Conservation (phyloP, 306 rosid genomes). For the Dicorynia guianensis region DNA sequence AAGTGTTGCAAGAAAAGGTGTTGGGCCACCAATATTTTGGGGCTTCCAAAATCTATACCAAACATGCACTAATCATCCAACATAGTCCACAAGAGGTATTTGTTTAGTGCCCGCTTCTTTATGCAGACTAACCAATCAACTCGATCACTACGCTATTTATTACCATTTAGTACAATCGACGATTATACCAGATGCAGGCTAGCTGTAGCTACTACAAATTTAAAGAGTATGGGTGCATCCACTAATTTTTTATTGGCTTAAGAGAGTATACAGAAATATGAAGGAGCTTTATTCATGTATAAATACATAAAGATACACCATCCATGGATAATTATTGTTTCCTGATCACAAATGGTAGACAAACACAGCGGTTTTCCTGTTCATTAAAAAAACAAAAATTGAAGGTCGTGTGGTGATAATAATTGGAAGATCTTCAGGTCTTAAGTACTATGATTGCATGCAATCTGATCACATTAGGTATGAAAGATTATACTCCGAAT, state of each 20-base stretch:
- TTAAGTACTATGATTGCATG: not conserved
- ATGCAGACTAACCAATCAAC: constrained; percentile 10
- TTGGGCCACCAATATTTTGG: no score
- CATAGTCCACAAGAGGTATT: constrained; percentile 8
- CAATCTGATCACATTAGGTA: not conserved
- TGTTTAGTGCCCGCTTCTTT: constrained; percentile 1
- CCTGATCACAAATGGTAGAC: not conserved
- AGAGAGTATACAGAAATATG: not conserved
- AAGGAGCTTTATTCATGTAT: not conserved
- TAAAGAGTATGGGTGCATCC: not conserved
- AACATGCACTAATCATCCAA: no score
- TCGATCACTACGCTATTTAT: constrained; percentile 5
- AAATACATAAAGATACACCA: not conserved
- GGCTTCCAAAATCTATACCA: no score
- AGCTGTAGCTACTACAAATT: no score
- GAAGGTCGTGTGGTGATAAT: not conserved
- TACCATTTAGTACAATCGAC: not conserved
- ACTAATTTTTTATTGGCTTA: not conserved
- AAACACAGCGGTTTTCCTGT: constrained; percentile 21
- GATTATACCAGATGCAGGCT: not conserved
- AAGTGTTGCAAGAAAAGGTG: no score
- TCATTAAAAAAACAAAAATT: not conserved
- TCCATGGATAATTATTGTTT: constrained; percentile 21
- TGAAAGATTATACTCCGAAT: not conserved
- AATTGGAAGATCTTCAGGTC: not conserved